phyloP scores from a whole-genome alignment of 2,329 filamentous ascomycete species.

The Aspergillus aculeatus region DNA sequence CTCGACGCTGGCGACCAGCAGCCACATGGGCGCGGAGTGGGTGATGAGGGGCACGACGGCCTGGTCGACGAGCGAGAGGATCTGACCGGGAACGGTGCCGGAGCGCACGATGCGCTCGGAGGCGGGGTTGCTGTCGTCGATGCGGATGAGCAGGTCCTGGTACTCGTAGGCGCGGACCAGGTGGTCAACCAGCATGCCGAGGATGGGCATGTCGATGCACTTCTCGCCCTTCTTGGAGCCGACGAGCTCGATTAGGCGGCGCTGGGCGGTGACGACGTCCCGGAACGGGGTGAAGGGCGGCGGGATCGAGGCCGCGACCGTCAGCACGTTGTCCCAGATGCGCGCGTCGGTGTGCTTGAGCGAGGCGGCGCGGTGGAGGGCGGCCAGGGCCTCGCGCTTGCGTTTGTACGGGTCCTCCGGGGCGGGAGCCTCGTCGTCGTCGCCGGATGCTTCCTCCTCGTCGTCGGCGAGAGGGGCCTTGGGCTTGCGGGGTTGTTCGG shows the following conservation, averaged over 20 bases:
- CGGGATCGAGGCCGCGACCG: conserved; percentile 72
- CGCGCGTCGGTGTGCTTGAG: conserved; percentile 83
- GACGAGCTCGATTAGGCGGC: conserved; percentile 72
- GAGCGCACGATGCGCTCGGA: conserved; percentile 44
- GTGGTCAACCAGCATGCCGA: conserved; percentile 71
- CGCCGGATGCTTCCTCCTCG: conserved; percentile 25
- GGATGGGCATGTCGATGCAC: conserved; percentile 71
- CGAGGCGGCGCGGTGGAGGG: conserved; percentile 81
- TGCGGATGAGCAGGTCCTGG: conserved; percentile 35
- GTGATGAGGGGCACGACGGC: conserved; percentile 82
- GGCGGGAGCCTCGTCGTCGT: conserved; percentile 18
- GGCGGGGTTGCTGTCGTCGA: conserved; percentile 28
- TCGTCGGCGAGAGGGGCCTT: conserved; percentile 23
- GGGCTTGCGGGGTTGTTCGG: conserved; percentile 38
- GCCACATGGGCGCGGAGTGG: conserved; percentile 72
- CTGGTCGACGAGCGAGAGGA: conserved; percentile 72
- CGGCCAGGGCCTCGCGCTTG: conserved; percentile 72
- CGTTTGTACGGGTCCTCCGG: conserved; percentile 57
- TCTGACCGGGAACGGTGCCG: conserved; percentile 50
- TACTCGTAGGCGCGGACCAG: conserved; percentile 54
- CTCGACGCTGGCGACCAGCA: conserved; percentile 67
- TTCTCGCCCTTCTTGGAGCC: conserved; percentile 66
- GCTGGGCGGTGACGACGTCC: conserved; percentile 74
- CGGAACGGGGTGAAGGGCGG: conserved; percentile 65
- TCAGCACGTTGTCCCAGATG: conserved; percentile 96